Evolutionary conservation across 2,329 filamentous ascomycete genomes (phyloP), one percentile per base, ranked within the genome.

Genomic region (Diaporthe sp.): DNA sequence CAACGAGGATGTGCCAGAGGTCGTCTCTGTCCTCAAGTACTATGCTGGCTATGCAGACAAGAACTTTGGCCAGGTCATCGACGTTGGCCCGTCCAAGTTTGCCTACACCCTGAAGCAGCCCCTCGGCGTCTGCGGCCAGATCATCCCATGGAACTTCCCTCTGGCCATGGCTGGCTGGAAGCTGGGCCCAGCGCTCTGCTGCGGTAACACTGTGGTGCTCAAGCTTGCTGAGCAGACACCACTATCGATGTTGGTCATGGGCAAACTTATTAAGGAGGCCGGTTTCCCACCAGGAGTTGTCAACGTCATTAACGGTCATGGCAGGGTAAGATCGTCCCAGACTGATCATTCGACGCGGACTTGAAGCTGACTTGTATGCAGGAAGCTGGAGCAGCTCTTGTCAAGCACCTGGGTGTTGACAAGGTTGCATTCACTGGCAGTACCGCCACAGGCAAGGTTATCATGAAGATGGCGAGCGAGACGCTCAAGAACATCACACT

Each of bases 91-190:
- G 1, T 84, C 86, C 60, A 96, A 95, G 83, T 89, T 96, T 76
- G 93, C 93, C 3, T 96, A 96, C 81, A 95, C 93, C 0, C 85
- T 95, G 72, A 90, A 92, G 76, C 92, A 96, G 83, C 94, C 94
- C 2, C 85, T 96, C 45, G 94, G 94, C 52, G 94, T 97, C 0
- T 94, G 93, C 78, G 94, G 89, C 17, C 88, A 89, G 82, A 95
- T 96, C 77, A 94, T 95, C 75, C 93, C 94, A 12, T 96, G 94
- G 93, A 96, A 96, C 82, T 95, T 93, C 78, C 94, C 94, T 1
- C 86, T 96, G 1, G 87, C 88, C 28, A 95, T 96, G 90, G 92
- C 93, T 22, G 91, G 91, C 7, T 94, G 93, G 92, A 95, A 95
- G 81, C 87, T 95, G 77, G 93, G 92, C 28, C 93, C 94, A 19